Evolutionary conservation across 192 early-diverging fungal species (phyloP), one percentile per base, ranked within the genome.

Genomic region (Haplosporangium gracile): DNA sequence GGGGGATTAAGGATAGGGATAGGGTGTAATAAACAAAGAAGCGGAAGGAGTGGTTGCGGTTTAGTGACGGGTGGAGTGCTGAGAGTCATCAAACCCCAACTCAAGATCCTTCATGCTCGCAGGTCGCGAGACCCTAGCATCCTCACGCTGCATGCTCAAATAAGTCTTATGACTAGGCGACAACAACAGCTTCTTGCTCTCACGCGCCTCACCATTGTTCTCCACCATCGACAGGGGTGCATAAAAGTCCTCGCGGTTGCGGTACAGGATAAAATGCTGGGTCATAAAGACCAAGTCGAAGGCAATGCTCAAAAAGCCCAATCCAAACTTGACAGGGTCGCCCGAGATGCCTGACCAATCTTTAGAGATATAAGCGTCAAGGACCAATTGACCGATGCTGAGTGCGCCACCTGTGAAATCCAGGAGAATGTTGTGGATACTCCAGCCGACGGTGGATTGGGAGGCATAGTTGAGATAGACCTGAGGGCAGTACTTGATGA

Each of bases 401-500:
- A 97, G 77, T 0, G 89, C 43, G 1, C 97, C 97, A 34, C 97
- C 97, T 2, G 93, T 93, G 29, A 96, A 94, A 82, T 98, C 97
- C 75, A 97, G 90, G 3, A 97, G 72, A 57, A 97, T 97, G 68
- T 96, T 97, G 70, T 93, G 91, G 47, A 97, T 97, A 72, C 93
- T 95, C 97, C 97, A 98, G 9, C 97, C 97, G 1, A 91, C 91
- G 4, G 97, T 98, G 2, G 95, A 96, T 79, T 93, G 88, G 34
- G 92, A 89, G 36, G 74, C 40, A 81, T 89, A 93, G 80, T 98
- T 98, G 68, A 96, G 71, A 82, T 89, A 94, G 5, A 95, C 88
- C 79, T 96, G 95, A 49, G 95, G 95, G 7, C 94, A 74, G 74
- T 95, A 96, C 81, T 97, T 98, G 75, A 96, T 81, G 74, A 97